phyloP scores from a whole-genome alignment of 2,329 filamentous ascomycete species.

The Fusarium sp. region DNA sequence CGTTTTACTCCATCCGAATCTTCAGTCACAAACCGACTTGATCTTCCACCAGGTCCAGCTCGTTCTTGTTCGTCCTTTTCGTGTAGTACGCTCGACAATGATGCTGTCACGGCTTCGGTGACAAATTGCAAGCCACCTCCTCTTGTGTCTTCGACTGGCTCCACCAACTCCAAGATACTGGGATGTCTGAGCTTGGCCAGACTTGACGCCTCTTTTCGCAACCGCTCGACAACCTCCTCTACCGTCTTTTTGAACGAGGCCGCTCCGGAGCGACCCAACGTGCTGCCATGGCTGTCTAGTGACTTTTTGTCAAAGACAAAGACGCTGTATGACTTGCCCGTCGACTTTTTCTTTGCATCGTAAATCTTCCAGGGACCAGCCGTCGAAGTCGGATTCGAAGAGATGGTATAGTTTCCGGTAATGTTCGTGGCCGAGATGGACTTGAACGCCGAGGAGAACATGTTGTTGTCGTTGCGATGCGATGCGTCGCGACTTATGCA shows the following conservation, averaged over 20 bases:
- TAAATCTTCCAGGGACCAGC: conserved; percentile 97
- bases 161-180: conserved; percentile 87
- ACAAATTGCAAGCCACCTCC: conserved; percentile 94
- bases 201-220: conserved; percentile 91
- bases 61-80: conserved; percentile 91
- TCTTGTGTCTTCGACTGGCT: conserved; percentile 93
- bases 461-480: conserved; percentile 50
- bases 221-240: conserved; percentile 87
- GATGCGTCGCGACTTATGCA: not conserved
- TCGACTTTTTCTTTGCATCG: conserved; percentile 96
- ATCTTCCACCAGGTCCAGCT: conserved; percentile 69
- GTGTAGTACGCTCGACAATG: conserved; percentile 78
- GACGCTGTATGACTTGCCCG: conserved; percentile 85
- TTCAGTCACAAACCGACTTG: conserved; percentile 82
- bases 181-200: conserved; percentile 89
- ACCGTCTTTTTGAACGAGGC: conserved; percentile 78
- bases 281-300: conserved; percentile 66
- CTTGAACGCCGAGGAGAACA: conserved; percentile 95
- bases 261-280: conserved; percentile 55
- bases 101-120: conserved; percentile 88
- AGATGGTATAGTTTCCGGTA: conserved; percentile 86
- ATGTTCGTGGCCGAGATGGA: conserved; percentile 92
- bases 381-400: conserved; percentile 74
- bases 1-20: conserved; percentile 75
- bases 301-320: conserved; percentile 94